A percentile compares a stretch with the other conserved stretches of the same genome.
Evolutionary conservation across 1,284 basidiomycete genomes (phyloP).

Genomic region (Puccinia brachypodii): DNA sequence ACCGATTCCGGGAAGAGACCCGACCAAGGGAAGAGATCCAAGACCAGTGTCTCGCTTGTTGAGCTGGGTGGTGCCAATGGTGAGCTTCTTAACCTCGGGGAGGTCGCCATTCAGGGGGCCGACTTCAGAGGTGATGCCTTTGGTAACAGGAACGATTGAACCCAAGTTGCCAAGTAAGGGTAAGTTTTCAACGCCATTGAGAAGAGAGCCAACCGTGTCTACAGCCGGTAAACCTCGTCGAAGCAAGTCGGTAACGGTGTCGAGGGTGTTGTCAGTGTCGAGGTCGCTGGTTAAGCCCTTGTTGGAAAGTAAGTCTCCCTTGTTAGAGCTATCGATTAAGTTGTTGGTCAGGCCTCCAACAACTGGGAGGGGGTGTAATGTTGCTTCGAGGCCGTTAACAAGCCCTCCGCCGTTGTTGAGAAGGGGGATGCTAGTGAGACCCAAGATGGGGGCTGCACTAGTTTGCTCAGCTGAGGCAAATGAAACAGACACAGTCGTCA

Average conservation of each 20-base stretch:
- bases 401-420: not conserved
- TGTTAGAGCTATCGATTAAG: not conserved
- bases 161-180: not conserved
- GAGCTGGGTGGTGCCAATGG: not conserved
- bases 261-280: too few species aligned
- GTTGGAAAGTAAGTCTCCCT: not conserved
- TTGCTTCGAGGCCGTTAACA: not conserved
- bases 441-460: not conserved
- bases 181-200: not conserved
- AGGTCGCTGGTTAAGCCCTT: too few species aligned
- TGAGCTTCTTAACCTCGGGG: not conserved
- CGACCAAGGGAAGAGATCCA: not conserved
- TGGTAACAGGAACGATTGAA: not conserved
- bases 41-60: not conserved
- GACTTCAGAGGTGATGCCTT: not conserved
- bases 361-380: not conserved
- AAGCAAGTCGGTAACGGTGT: not conserved
- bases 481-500: not conserved
- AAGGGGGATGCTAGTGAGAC: not conserved
- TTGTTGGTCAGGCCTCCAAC: not conserved
- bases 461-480: not conserved
- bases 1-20: not conserved
- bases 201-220: not conserved
- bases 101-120: not conserved
- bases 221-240: not conserved